Percentiles rank a stretch among this genome's conserved stretches.
Evolutionary conservation across 495 filamentous ascomycete genomes (phyloP).

Genomic region (Daldinia loculata): DNA sequence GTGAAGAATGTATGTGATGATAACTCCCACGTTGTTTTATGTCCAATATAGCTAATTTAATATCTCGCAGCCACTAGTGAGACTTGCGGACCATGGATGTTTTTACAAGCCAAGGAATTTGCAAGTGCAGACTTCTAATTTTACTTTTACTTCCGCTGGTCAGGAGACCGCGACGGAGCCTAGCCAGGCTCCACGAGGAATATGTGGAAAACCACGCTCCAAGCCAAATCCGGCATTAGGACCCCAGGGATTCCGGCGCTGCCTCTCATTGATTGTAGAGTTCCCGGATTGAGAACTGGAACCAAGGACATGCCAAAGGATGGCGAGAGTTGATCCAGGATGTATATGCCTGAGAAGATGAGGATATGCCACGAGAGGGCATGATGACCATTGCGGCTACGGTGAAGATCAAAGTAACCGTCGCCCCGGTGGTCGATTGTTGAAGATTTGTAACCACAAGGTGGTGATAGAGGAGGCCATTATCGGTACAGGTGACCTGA

Average conservation of each 20-base stretch:
- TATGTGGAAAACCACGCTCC: constrained; percentile 34
- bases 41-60: constrained; percentile 18
- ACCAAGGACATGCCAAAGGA: constrained; percentile 35
- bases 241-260: constrained; percentile 28
- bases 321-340: constrained; percentile 29
- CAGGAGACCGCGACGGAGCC: constrained; percentile 35
- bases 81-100: constrained; percentile 26
- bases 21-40: neutral
- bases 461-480: constrained; percentile 15
- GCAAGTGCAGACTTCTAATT: constrained; percentile 44
- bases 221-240: constrained; percentile 42
- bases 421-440: constrained; percentile 20
- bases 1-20: constrained; percentile 38
- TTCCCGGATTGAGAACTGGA: constrained; percentile 27
- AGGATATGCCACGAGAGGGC: constrained; percentile 15
- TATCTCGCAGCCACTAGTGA: constrained; percentile 14
- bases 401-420: constrained; percentile 15
- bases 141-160: constrained; percentile 38
- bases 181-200: constrained; percentile 38
- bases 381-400: constrained; percentile 17
- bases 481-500: constrained; percentile 19
- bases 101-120: constrained; percentile 31
- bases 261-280: constrained; percentile 40
- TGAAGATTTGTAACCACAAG: constrained; percentile 7
- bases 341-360: constrained; percentile 32